Evolutionary conservation across 2,329 filamentous ascomycete species (phyloP).

Genomic region (Hymenoscyphus scutula): DNA sequence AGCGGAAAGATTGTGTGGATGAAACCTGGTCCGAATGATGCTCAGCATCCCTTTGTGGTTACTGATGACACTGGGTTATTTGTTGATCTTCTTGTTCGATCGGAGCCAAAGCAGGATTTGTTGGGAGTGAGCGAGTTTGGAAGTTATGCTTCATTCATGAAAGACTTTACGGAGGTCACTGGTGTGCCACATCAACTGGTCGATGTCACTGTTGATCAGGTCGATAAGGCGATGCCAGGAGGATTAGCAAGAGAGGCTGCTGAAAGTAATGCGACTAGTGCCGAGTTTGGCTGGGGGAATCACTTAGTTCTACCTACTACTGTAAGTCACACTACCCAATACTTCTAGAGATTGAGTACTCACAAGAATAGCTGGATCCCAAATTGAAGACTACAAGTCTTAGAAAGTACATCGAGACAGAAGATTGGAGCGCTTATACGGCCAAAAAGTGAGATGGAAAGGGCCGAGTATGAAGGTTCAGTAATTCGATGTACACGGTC

Average conservation of each 20-base stretch:
- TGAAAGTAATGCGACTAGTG: conserved; percentile 38
- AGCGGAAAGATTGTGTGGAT: conserved; percentile 17
- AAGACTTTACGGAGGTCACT: conserved; percentile 24
- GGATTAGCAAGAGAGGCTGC: conserved; percentile 36
- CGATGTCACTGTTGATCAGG: conserved; percentile 21
- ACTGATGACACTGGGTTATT: conserved; percentile 36
- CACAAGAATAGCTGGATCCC: conserved; percentile 20
- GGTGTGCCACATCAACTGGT: conserved; percentile 17
- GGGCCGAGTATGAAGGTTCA: no score
- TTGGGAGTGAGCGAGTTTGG: conserved; percentile 24
- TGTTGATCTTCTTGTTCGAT: conserved; percentile 28
- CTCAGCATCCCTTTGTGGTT: conserved; percentile 31
- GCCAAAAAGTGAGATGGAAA: background rate
- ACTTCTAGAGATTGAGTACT: no score
- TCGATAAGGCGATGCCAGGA: conserved; percentile 34
- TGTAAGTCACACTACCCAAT: conserved; percentile 16
- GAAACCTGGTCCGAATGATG: conserved; percentile 16
- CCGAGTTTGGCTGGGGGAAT: conserved; percentile 39
- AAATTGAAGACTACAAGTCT: conserved; percentile 23
- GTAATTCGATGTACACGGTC: no score
- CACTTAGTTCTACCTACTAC: conserved; percentile 19
- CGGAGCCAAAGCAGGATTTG: conserved; percentile 24
- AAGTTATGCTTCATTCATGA: conserved; percentile 19
- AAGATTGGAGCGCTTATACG: conserved; percentile 21
- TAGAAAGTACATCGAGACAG: conserved; percentile 23